phyloP scores from a whole-genome alignment of 106 monocot genomes.

The Iris macrosiphon region DNA sequence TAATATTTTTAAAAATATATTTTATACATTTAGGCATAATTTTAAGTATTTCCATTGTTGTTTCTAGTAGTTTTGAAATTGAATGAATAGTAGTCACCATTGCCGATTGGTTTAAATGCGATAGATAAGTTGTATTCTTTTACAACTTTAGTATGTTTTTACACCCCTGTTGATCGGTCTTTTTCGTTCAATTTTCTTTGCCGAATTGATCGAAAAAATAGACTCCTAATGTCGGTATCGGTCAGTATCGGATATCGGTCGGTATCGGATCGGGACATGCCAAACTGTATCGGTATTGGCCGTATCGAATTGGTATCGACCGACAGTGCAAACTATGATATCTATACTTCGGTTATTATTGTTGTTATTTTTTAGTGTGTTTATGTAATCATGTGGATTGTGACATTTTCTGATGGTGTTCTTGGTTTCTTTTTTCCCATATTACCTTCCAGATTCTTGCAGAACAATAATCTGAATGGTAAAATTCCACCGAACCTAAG shows the following conservation, averaged over 20 bases:
- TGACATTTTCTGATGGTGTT: not conserved
- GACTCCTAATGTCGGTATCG: not conserved
- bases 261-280: not conserved
- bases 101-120: no score
- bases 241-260: not conserved
- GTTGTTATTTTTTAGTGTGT: not conserved
- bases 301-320: not conserved
- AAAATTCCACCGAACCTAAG: slow-evolving; percentile 22
- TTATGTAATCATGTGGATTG: not conserved
- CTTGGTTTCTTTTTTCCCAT: not conserved
- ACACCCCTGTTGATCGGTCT: no score
- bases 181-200: no score
- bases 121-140: no score
- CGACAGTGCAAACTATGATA: not conserved
- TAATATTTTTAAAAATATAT: no score
- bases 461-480: slow-evolving; percentile 42
- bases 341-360: not conserved
- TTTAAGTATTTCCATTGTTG: no score
- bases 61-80: no score
- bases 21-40: no score
- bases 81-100: no score
- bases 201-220: no score
- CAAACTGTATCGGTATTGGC: no score
- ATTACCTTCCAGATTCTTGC: slow-evolving; percentile 33
- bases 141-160: no score